These are phyloP conservation scores for Rhododendron williamsianum DNA, from an alignment of 148 eudicot species.

Conservation along the genomic window DNA sequence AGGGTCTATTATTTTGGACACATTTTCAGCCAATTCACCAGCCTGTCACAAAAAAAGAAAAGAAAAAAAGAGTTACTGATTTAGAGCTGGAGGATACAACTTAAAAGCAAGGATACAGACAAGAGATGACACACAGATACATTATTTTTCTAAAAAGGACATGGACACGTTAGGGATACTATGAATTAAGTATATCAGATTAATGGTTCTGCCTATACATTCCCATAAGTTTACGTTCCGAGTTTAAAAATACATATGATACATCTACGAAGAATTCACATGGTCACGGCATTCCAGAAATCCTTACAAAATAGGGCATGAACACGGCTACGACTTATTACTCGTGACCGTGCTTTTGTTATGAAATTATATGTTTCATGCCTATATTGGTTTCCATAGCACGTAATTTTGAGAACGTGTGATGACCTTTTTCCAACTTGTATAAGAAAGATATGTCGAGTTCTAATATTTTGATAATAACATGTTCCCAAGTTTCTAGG, in stretches of 20 bases:
- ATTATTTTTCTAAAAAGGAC: not conserved
- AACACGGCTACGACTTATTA: not conserved
- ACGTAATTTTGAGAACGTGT: not conserved
- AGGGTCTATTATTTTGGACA: constrained; percentile 74
- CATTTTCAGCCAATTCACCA: constrained; percentile 94
- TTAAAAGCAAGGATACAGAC: not conserved
- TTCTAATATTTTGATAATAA: not conserved
- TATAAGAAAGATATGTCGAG: not conserved
- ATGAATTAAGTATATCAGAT: no score
- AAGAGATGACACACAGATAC: not conserved
- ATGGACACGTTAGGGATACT: not conserved
- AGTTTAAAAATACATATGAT: not conserved
- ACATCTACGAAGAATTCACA: not conserved
- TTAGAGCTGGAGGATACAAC: not conserved
- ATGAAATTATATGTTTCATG: not conserved
- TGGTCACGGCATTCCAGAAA: not conserved
- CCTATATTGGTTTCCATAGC: not conserved
- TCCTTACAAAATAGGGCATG: not conserved
- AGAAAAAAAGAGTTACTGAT: not conserved
- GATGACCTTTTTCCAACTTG: not conserved
- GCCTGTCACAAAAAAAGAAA: constrained; percentile 41
- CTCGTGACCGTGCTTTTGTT: not conserved
- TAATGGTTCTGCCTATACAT: not conserved
- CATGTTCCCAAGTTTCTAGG: not conserved
- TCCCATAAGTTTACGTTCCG: no score